Percentiles rank a stretch among this genome's conserved stretches.
These are phyloP conservation scores for Magnusiomyces ingens DNA, from an alignment of 1,139 yeast genomes.

Conservation along the genomic window DNA sequence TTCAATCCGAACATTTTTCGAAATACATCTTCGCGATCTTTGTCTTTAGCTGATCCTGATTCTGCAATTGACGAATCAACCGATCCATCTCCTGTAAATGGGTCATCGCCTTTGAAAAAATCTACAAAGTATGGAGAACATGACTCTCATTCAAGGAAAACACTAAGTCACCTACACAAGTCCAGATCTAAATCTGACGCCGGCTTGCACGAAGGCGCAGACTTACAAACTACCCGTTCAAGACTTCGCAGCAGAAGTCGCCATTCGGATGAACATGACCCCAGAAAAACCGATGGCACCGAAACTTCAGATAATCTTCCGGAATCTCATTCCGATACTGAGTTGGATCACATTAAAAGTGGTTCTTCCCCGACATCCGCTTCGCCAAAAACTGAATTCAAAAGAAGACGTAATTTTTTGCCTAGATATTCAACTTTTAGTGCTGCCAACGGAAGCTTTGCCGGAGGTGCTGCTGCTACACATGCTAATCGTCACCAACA, in stretches of 20 bases:
- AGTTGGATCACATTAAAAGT: neutral
- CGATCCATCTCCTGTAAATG: neutral
- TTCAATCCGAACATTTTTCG: conserved; percentile 2
- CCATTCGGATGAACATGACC: too few relatives aligned
- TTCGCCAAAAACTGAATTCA: neutral
- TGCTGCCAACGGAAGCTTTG: neutral
- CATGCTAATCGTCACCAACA: neutral
- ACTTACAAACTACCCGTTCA: neutral
- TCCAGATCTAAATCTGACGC: conserved; percentile 6
- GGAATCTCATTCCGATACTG: neutral
- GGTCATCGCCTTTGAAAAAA: neutral
- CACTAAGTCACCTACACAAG: neutral
- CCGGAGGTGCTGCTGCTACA: neutral
- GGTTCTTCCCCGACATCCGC: neutral
- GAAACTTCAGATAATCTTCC: neutral
- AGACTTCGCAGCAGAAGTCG: too few relatives aligned
- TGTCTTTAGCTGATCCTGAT: neutral
- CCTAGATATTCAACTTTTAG: neutral
- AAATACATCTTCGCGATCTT: neutral
- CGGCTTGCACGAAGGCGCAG: conserved; percentile 2
- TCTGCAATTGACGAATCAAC: neutral
- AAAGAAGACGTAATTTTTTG: neutral
- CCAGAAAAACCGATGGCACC: too few relatives aligned
- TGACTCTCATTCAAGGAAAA: too few relatives aligned
- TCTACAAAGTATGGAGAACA: neutral